Base-by-base conservation (phyloP, 2,329 filamentous ascomycete genomes). In the Aspergillus brunneoviolaceus region DNA sequence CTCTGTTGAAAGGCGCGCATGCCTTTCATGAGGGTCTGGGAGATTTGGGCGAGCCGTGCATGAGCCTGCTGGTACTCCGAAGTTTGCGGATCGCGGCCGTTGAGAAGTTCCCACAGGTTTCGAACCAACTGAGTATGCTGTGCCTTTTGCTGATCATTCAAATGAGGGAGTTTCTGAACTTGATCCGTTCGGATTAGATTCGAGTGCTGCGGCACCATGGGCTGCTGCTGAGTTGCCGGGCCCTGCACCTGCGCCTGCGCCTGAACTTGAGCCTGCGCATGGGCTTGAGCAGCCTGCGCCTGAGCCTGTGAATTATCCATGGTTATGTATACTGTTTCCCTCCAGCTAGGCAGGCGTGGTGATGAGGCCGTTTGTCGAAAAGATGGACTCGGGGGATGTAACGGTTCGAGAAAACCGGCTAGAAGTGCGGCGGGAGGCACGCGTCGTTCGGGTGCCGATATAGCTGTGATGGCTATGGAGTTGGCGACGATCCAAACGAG, bases 101-200 rank as follows among this genome's bases (percentile, higher is more conserved):
- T 80, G 54, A 84, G 75, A 33, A 79, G 72, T 31, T 80, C 78
- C 84, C 84, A 87, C 53, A 85, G 77, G 61, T 77, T 80, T 59
- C 79, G 77, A 62, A 87, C 80, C 21, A 82, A 76, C 52, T 79
- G 74, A 59, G 81, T 82, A 67, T 86, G 85, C 64, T 84, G 80
- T 49, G 78, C 72, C 73, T 86, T 87, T 66, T 84, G 80, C 52
- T 81, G 74, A 9, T 84, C 81, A 61, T 74, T 81, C 31, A 87
- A 75, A 70, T 81, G 77, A 5, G 82, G 81, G 5, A 85, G 75
- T 59, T 78, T 79, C 61, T 80, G 78, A 55, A 85, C 82, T 61
- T 84, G 80, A 59, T 82, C 79, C 31, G 82, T 81, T 49, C 79
- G 79, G 65, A 85, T 83, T 52, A 82, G 69, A 57, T 78, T 77